phyloP scores from a whole-genome alignment of 2,329 filamentous ascomycete genomes.

The Fusarium abutilonis region DNA sequence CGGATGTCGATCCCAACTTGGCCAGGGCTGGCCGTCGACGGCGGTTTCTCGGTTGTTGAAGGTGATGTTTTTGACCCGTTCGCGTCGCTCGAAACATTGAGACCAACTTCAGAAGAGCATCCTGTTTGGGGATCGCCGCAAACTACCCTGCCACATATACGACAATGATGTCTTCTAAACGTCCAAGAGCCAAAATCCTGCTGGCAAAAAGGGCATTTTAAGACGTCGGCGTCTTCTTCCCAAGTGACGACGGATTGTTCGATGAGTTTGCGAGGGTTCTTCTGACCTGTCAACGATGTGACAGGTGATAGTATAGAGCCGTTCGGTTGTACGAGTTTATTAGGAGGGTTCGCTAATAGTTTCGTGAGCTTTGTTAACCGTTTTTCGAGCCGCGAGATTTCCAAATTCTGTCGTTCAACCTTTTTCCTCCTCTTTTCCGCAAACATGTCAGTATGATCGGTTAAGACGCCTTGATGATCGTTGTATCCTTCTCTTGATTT shows the following conservation, averaged over 20 bases:
- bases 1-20: slow-evolving; percentile 81
- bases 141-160: slow-evolving; percentile 91
- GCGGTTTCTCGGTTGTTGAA: slow-evolving; percentile 56
- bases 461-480: slow-evolving; percentile 77
- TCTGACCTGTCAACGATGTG: slow-evolving; percentile 71
- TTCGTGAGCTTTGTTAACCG: slow-evolving; percentile 89
- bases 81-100: slow-evolving; percentile 73
- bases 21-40: slow-evolving; percentile 45
- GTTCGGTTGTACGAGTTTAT: slow-evolving; percentile 65
- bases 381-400: slow-evolving; percentile 91
- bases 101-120: slow-evolving; percentile 84
- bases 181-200: slow-evolving; percentile 95
- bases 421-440: slow-evolving; percentile 74
- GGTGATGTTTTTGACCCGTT: slow-evolving; percentile 35
- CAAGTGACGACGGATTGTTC: slow-evolving; percentile 95
- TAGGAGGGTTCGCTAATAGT: slow-evolving; percentile 78
- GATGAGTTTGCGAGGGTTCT: slow-evolving; percentile 78
- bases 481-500: slow-evolving; percentile 97
- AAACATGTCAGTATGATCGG: slow-evolving; percentile 80
- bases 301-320: slow-evolving; percentile 68
- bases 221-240: slow-evolving; percentile 87
- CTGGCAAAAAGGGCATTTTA: slow-evolving; percentile 90
- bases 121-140: slow-evolving; percentile 86
- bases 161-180: slow-evolving; percentile 92
- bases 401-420: slow-evolving; percentile 86